These are phyloP conservation scores for Scheffersomyces amazonensis DNA, from an alignment of 805 yeast genomes.

Conservation along the genomic window DNA sequence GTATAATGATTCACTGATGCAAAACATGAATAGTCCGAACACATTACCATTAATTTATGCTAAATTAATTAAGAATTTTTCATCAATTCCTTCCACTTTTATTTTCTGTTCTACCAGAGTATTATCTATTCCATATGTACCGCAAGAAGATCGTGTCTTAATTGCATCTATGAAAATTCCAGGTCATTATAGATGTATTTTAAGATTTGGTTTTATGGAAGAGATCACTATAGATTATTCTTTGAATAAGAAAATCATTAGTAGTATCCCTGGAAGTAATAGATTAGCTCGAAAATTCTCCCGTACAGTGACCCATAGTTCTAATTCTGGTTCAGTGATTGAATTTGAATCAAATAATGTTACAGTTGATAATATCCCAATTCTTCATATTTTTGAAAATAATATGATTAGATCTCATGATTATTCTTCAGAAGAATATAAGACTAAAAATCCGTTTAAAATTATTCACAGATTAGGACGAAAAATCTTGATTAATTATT, in stretches of 20 bases:
- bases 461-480: slow-evolving; percentile 11
- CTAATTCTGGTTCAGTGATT: not conserved
- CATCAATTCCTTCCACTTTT: slow-evolving; percentile 42
- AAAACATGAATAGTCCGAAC: slow-evolving; percentile 39
- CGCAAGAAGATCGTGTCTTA: slow-evolving; percentile 35
- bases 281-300: slow-evolving; percentile 7
- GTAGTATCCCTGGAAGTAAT: slow-evolving; percentile 15
- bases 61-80: slow-evolving; percentile 36
- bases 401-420: slow-evolving; percentile 23
- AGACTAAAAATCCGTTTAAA: slow-evolving; percentile 14
- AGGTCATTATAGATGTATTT: slow-evolving; percentile 48
- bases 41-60: slow-evolving; percentile 44
- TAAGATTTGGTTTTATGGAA: slow-evolving; percentile 52
- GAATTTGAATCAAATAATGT: not conserved
- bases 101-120: slow-evolving; percentile 43
- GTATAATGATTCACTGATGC: slow-evolving; percentile 35
- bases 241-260: slow-evolving; percentile 17
- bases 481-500: slow-evolving; percentile 17
- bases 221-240: slow-evolving; percentile 17
- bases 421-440: slow-evolving; percentile 10
- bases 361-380: slow-evolving; percentile 13
- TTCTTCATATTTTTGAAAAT: slow-evolving; percentile 27
- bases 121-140: slow-evolving; percentile 41
- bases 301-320: not conserved
- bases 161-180: slow-evolving; percentile 38